Conservation (phyloP, 2,329 filamentous ascomycete species). For the Trichoderma gracile region DNA sequence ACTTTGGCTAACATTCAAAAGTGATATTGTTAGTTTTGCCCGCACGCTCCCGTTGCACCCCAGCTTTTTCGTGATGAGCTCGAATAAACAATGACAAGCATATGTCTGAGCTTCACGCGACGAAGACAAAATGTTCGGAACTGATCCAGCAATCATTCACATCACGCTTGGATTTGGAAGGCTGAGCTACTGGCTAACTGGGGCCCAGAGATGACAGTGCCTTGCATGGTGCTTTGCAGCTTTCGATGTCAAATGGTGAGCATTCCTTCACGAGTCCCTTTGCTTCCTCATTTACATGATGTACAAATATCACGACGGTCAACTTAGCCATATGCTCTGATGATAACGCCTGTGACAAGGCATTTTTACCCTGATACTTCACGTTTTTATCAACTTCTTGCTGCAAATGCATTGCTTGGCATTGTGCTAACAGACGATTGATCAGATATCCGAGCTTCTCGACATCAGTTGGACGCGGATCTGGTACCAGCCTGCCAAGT, state of each 20-base stretch:
- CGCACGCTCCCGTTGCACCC: conserved; percentile 23
- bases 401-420: background rate
- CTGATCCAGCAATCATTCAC: conserved; percentile 35
- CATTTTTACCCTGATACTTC: conserved; percentile 34
- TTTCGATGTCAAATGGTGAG: conserved; percentile 32
- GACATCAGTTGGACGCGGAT: background rate
- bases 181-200: conserved; percentile 32
- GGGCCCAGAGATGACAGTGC: background rate
- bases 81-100: conserved; percentile 89
- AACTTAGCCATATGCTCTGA: conserved; percentile 52
- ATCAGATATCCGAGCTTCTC: background rate
- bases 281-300: conserved; percentile 39
- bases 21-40: conserved; percentile 32
- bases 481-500: background rate
- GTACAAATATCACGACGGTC: conserved; percentile 51
- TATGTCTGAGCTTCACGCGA: conserved; percentile 80
- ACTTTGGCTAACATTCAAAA: conserved; percentile 30
- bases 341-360: conserved; percentile 51
- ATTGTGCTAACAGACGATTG: conserved; percentile 17
- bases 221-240: background rate
- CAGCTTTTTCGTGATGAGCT: conserved; percentile 68
- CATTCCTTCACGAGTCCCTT: conserved; percentile 20
- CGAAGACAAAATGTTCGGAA: conserved; percentile 44
- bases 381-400: background rate
- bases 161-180: conserved; percentile 26